A percentile compares a stretch with the other conserved stretches of the same genome.
phyloP scores from a whole-genome alignment of 2,329 filamentous ascomycete species.

The Thyridium curvatum region DNA sequence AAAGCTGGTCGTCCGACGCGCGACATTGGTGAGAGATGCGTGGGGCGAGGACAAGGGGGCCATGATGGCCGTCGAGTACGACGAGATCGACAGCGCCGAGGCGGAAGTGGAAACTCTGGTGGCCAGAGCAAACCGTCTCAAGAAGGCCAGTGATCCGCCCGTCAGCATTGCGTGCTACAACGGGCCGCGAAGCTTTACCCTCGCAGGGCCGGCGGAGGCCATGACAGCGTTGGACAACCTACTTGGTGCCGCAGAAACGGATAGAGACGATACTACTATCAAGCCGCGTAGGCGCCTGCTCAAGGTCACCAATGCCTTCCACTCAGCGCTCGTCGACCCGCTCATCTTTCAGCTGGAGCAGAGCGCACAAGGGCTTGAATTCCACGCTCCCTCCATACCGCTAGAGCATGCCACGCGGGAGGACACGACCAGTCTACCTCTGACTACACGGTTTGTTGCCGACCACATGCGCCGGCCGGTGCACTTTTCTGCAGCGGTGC shows the following conservation, averaged over 20 bases:
- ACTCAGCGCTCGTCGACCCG: slow-evolving; percentile 32
- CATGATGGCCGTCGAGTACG: slow-evolving; percentile 31
- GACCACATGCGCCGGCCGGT: slow-evolving; percentile 36
- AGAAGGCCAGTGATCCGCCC: neutral
- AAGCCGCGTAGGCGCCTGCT: too few species aligned
- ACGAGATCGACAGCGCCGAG: too few species aligned
- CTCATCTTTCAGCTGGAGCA: slow-evolving; percentile 18
- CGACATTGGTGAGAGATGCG: slow-evolving; percentile 17
- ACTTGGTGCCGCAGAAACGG: too few species aligned
- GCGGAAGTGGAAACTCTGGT: slow-evolving; percentile 15
- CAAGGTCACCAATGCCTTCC: slow-evolving; percentile 40
- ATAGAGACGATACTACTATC: too few species aligned
- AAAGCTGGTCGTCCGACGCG: slow-evolving; percentile 18
- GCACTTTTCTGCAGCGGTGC: slow-evolving; percentile 32
- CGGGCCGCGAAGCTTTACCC: slow-evolving; percentile 30
- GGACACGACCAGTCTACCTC: neutral
- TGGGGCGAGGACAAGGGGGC: slow-evolving; percentile 28
- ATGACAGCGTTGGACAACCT: too few species aligned
- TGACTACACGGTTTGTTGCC: slow-evolving; percentile 12
- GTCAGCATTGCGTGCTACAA: slow-evolving; percentile 40
- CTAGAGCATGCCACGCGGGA: slow-evolving; percentile 19
- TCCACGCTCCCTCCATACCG: slow-evolving; percentile 22
- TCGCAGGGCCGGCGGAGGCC: slow-evolving; percentile 27
- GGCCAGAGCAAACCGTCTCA: slow-evolving; percentile 4
- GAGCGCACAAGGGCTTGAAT: slow-evolving; percentile 20